A percentile compares a stretch with the other conserved stretches of the same genome.
phyloP scores from a whole-genome alignment of 2,329 filamentous ascomycete genomes.

The Nemania diffusa region DNA sequence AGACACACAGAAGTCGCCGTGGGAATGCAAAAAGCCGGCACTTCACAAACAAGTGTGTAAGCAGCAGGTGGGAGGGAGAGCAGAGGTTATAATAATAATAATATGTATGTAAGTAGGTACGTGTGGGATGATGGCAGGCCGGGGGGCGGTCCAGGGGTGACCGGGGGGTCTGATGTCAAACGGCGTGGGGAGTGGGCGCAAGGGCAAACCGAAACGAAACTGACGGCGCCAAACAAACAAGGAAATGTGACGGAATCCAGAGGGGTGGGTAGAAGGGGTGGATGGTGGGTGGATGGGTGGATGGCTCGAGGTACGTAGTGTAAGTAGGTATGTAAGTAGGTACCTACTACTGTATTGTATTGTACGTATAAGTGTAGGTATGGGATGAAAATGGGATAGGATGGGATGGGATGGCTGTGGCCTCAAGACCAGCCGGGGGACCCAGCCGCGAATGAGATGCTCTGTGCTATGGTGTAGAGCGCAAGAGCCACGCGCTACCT shows the following conservation, averaged over 20 bases:
- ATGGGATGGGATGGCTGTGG: constrained; percentile 34
- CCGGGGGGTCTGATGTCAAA: constrained; percentile 32
- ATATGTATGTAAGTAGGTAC: not conserved
- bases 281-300: constrained; percentile 37
- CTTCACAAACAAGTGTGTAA: constrained; percentile 46
- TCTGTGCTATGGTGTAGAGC: constrained; percentile 7
- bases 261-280: constrained; percentile 40
- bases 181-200: constrained; percentile 45
- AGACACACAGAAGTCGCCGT: constrained; percentile 53
- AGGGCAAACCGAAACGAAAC: constrained; percentile 42
- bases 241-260: constrained; percentile 46
- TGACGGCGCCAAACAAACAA: constrained; percentile 47
- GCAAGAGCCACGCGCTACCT: constrained; percentile 10
- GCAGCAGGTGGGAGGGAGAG: constrained; percentile 40
- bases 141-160: constrained; percentile 18
- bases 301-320: not conserved
- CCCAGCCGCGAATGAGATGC: constrained; percentile 22
- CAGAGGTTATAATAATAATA: constrained; percentile 49
- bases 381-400: not conserved
- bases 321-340: too few relatives aligned
- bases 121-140: constrained; percentile 32
- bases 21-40: constrained; percentile 48
- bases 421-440: constrained; percentile 34
- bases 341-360: too few relatives aligned
- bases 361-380: too few relatives aligned